Base-by-base conservation (phyloP, 2,329 filamentous ascomycete species). In the Scedosporium boydii region DNA sequence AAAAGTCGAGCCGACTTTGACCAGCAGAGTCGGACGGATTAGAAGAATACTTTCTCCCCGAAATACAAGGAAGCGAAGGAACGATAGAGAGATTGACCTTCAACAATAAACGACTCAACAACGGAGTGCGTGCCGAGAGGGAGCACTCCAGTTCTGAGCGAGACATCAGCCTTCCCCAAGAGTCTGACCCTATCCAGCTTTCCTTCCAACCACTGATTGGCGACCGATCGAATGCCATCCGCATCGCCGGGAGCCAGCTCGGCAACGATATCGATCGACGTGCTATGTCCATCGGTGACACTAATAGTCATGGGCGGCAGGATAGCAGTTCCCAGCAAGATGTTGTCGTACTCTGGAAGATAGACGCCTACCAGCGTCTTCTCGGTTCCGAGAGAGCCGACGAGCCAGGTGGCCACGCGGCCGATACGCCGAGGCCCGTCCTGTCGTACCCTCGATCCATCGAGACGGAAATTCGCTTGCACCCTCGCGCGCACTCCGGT, bases 181-280 rank as follows among this genome's bases (percentile, higher is more conserved):
- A 98, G 78, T 64, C 83, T 85, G 63, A 99, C 76, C 63, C 82
- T 80, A 10, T 86, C 82, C 63, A 98, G 78, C 61, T 85, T 87
- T 46, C 93, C 92, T 61, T 90, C 86, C 64, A 99, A 77, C 87
- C 91, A 98, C 73, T 96, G 89, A 72, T 95, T 91, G 57, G 90
- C 91, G 65, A 98, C 83, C 64, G 82, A 83, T 64, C 90, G 87
- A 67, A 97, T 86, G 5, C 87, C 88, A 62, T 92, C 86, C 14
- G 90, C 78, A 69, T 92, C 85, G 34, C 92, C 93, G 27, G 91
- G 88, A 44, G 82, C 78, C 46, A 98, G 75, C 65, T 95, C 87
- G 51, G 89, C 84, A 62, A 95, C 75, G 68, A 98, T 87, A 69
- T 97, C 90, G 63, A 98, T 78, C 63, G 84, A 78, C 2, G 90